These are phyloP conservation scores for Nicotiana tabacum DNA, from an alignment of 257 asterid genomes.

Conservation along the genomic window DNA sequence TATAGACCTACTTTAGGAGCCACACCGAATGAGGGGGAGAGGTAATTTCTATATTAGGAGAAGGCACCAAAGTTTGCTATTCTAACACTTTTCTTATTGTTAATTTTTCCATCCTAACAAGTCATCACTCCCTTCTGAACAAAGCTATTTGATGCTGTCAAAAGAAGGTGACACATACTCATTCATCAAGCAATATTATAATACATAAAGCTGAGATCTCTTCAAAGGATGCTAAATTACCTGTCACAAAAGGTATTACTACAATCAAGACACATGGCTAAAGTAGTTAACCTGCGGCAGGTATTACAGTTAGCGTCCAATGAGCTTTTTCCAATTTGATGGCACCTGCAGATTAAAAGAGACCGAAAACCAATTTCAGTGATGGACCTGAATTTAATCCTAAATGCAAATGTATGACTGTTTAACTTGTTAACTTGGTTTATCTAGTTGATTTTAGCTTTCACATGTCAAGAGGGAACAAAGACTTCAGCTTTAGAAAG, in stretches of 20 bases:
- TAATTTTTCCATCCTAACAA: not conserved
- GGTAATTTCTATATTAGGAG: not conserved
- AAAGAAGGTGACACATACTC: not conserved
- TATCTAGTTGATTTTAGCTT: not conserved
- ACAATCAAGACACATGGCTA: conserved; percentile 72
- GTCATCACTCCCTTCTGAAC: not conserved
- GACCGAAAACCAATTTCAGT: not conserved
- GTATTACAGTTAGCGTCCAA: conserved; percentile 61
- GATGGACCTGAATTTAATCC: not conserved
- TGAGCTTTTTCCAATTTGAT: conserved; percentile 47
- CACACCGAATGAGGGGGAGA: not conserved
- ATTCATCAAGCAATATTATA: not conserved
- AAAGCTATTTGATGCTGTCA: not conserved
- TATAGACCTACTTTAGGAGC: not conserved
- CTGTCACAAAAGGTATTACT: conserved; percentile 69
- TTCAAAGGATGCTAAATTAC: conserved; percentile 26
- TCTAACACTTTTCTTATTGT: too few relatives aligned
- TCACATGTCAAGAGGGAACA: not conserved
- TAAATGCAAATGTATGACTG: not conserved
- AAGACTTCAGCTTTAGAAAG: not conserved
- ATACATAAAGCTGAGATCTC: not conserved
- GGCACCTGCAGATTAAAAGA: conserved; percentile 48
- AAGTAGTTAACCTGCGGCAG: conserved; percentile 51
- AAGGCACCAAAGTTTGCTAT: not conserved
- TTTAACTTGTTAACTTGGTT: not conserved